phyloP scores from a whole-genome alignment of 306 rosid species.

The Rosa multiflora region DNA sequence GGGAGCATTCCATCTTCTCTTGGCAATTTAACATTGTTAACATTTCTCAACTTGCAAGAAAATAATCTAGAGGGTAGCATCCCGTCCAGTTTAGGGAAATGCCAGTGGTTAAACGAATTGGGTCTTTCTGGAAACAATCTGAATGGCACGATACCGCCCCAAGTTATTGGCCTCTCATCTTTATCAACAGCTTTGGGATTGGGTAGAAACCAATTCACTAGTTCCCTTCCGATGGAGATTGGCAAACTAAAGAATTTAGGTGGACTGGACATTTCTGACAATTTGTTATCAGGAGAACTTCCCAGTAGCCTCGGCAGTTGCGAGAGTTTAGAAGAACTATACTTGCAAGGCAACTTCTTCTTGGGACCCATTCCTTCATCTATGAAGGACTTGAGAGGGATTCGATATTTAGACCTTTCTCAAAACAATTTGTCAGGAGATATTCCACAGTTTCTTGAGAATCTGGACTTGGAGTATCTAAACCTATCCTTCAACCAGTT shows the following conservation, averaged over 20 bases:
- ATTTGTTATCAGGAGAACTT: neutral
- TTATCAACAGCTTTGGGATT: neutral
- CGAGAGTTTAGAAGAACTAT: neutral
- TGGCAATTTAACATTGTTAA: neutral
- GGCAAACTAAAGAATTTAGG: neutral
- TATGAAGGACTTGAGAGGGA: neutral
- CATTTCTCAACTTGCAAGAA: rapidly evolving
- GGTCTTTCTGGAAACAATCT: neutral
- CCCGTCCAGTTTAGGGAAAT: neutral
- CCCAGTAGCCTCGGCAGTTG: neutral
- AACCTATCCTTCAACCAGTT: neutral
- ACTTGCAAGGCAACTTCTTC: neutral
- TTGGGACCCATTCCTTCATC: neutral
- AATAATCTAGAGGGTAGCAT: neutral
- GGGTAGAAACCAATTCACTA: neutral
- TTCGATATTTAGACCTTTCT: neutral
- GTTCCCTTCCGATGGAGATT: neutral
- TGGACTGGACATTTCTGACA: neutral
- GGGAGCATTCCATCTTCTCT: neutral
- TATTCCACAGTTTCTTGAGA: neutral
- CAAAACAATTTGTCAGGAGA: neutral
- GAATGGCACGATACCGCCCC: neutral
- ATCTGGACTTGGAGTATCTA: neutral
- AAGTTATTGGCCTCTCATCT: neutral
- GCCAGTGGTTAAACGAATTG: neutral